Base-by-base conservation (phyloP, 1,284 basidiomycete species). In the Fomitopsis pinicola region DNA sequence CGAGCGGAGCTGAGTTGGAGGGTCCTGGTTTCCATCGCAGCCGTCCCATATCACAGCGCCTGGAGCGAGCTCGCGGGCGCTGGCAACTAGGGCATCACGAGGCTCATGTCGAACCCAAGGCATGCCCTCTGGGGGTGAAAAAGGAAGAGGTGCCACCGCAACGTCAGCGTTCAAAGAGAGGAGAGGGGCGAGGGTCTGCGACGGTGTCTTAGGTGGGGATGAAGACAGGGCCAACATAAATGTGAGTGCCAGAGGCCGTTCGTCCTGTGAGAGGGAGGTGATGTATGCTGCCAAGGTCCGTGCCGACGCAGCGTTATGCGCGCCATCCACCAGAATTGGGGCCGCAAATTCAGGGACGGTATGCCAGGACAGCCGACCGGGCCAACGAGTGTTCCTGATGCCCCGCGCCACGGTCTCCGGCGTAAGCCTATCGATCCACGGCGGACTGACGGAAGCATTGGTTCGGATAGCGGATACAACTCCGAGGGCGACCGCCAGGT, bases 291-390 rank as follows among this genome's bases (percentile, higher is more conserved):
- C 53, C 46, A 45, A 30, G 62, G 60, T 5, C 58, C 73, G 66
- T 0, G 94, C 84, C 0, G 95, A 95, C 5, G 92, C 88, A n/a
- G 87, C 78, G 71, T 99, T 99, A 73, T 99, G 97, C 0, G 97
- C 97, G 3, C 97, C 97, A 71, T 99, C 97, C 2, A 91, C 88
- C 7, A 99, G 81, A 5, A 95, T 76, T 5, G 78, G 69, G 79
- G 66, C 44, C 68, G 57, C 58, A 59, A 68, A 60, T 9, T 71
- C 50, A 10, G 66, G 54, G 46, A 77, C 65, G 14, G 67, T 66
- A 67, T 87, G 79, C 74, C 84, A 98, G 0, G 91, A 91, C 17
- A 98, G 83, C 58, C 97, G 80, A 1, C 97, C 97, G 4, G 85
- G 86, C 95, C 97, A 99, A 17, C 72, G 73, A 0, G 86, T 83